Percentiles rank a stretch among this genome's conserved stretches.
Conservation (phyloP, 768 basidiomycete genomes). For the Collybiopsis confluens region DNA sequence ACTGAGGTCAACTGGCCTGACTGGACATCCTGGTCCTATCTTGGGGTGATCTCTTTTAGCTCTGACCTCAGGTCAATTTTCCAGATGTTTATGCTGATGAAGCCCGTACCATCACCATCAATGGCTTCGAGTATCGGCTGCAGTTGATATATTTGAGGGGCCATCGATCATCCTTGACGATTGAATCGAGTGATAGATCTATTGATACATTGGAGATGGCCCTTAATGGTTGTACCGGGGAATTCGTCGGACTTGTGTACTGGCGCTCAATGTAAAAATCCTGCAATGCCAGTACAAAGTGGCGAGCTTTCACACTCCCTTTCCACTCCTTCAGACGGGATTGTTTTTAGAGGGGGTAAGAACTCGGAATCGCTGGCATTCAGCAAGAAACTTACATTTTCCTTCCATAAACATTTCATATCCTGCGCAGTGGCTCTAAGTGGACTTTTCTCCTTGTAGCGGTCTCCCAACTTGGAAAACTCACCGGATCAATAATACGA, state of each 20-base stretch:
- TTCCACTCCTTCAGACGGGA: slow-evolving; percentile 38
- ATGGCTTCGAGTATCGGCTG: slow-evolving; percentile 30
- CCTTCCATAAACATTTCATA: slow-evolving; percentile 32
- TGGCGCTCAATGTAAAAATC: slow-evolving; percentile 30
- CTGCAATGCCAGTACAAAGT: slow-evolving; percentile 31
- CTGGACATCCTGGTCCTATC: too few species aligned
- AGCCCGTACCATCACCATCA: slow-evolving; percentile 33
- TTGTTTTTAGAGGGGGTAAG: too few species aligned
- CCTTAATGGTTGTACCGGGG: too few species aligned
- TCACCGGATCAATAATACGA: slow-evolving; percentile 26
- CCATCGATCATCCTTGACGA: slow-evolving; percentile 24
- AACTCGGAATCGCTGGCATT: background rate
- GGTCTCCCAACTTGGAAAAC: too few species aligned
- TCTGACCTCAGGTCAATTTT: too few species aligned
- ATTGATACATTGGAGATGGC: too few species aligned
- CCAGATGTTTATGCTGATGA: slow-evolving; percentile 24
- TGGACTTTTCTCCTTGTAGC: too few species aligned
- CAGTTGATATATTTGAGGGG: slow-evolving; percentile 25
- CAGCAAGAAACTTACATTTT: slow-evolving; percentile 24
- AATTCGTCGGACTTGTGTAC: background rate
- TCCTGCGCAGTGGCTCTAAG: too few species aligned
- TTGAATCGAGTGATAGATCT: too few species aligned
- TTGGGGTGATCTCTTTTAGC: too few species aligned
- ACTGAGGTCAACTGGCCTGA: too few species aligned
- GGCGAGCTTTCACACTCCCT: slow-evolving; percentile 29